Evolutionary conservation across 495 filamentous ascomycete genomes (phyloP).

Genomic region (Annulohypoxylon moriforme): DNA sequence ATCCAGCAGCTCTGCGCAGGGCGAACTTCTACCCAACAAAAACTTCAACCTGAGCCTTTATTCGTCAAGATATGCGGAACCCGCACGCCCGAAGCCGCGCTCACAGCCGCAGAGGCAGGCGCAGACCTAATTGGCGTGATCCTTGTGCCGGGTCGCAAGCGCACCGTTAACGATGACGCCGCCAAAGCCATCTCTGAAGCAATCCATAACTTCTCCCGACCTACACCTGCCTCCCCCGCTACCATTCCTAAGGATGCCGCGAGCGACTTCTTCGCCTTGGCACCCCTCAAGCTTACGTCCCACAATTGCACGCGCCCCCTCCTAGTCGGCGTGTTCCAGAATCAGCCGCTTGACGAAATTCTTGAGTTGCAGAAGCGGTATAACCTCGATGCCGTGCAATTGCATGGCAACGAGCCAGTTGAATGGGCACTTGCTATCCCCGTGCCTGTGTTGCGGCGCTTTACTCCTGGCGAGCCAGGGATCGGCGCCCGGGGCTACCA

Average conservation of each 20-base stretch:
- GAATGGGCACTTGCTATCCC: conserved; percentile 91
- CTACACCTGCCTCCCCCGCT: conserved; percentile 1
- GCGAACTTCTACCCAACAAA: conserved; percentile 39
- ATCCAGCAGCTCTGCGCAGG: conserved; percentile 82
- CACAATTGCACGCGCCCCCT: conserved; percentile 67
- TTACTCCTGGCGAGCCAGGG: conserved; percentile 75
- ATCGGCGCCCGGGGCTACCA: conserved; percentile 84
- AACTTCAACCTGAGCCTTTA: conserved; percentile 51
- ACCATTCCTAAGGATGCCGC: conserved; percentile 42
- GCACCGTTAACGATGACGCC: conserved; percentile 78
- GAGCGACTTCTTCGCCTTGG: conserved; percentile 59
- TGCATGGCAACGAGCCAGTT: conserved; percentile 90
- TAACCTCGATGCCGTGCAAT: conserved; percentile 88
- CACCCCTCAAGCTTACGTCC: conserved; percentile 50
- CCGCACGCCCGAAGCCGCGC: conserved; percentile 81
- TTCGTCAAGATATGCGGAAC: conserved; percentile 99
- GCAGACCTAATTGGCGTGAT: conserved; percentile 96
- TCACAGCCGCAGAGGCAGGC: conserved; percentile 83
- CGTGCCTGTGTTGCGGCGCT: conserved; percentile 88
- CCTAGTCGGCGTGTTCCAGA: conserved; percentile 93
- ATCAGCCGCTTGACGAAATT: conserved; percentile 86
- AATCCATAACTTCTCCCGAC: conserved; percentile 64
- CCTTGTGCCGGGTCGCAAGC: conserved; percentile 80
- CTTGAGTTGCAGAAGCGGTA: conserved; percentile 78
- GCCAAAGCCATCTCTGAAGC: conserved; percentile 83